These are phyloP conservation scores for Wickerhamiella domercqiae DNA, from an alignment of 805 yeast species.

Conservation along the genomic window DNA sequence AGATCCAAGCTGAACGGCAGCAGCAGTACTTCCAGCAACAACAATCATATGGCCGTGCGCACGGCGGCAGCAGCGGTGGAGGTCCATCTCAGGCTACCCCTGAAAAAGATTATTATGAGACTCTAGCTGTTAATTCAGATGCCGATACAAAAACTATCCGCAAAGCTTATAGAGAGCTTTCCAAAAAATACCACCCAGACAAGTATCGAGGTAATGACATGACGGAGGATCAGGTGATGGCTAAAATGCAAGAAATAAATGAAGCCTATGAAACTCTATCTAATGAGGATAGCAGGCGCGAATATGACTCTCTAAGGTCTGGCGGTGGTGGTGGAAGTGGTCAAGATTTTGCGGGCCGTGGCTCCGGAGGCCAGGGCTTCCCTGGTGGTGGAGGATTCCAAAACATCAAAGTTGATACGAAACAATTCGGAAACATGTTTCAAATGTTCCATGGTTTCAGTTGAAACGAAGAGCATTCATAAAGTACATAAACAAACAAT, in stretches of 20 bases:
- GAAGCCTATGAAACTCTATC: slow-evolving; percentile 81
- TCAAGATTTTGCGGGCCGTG: slow-evolving; percentile 6
- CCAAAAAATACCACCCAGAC: slow-evolving; percentile 83
- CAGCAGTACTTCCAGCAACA: slow-evolving; percentile 14
- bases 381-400: slow-evolving; percentile 10
- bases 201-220: slow-evolving; percentile 54
- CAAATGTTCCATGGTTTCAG: no score
- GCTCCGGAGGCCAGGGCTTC: slow-evolving; percentile 7
- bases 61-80: slow-evolving; percentile 20
- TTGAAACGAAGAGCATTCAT: no score
- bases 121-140: slow-evolving; percentile 47
- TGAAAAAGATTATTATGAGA: slow-evolving; percentile 62
- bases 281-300: slow-evolving; percentile 43
- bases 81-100: slow-evolving; percentile 4
- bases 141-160: slow-evolving; percentile 64
- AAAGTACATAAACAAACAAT: no score
- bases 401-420: no score
- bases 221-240: slow-evolving; percentile 53
- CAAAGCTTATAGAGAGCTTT: slow-evolving; percentile 62
- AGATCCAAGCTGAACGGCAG: slow-evolving; percentile 19
- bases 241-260: slow-evolving; percentile 80
- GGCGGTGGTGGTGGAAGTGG: slow-evolving; percentile 8
- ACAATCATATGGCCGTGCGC: slow-evolving; percentile 3
- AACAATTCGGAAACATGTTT: no score
- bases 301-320: slow-evolving; percentile 37